These are phyloP conservation scores for Anisodus acutangulus DNA, from an alignment of 257 asterid species.

Conservation along the genomic window DNA sequence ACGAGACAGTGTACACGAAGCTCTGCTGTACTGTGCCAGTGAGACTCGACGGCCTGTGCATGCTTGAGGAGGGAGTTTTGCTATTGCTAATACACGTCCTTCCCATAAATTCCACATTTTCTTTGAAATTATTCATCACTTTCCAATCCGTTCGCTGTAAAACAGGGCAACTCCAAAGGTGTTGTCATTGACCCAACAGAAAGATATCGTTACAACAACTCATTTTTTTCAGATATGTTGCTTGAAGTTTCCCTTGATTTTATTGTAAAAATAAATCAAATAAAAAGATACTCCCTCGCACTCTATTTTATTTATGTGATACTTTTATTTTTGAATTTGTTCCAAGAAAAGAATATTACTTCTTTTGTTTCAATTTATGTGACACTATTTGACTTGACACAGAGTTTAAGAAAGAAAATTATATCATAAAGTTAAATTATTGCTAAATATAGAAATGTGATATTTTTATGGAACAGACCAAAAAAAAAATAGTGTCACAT, in stretches of 20 bases:
- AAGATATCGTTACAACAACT: too few relatives aligned
- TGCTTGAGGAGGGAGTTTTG: neutral
- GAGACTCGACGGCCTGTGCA: neutral
- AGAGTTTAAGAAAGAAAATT: too few relatives aligned
- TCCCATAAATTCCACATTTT: neutral
- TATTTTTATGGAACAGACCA: too few relatives aligned
- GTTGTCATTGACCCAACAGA: too few relatives aligned
- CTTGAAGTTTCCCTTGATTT: neutral
- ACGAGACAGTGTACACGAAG: too few relatives aligned
- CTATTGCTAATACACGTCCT: neutral
- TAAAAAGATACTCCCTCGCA: neutral
- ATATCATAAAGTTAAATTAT: too few relatives aligned
- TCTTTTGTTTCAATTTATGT: too few relatives aligned
- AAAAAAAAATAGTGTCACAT: too few relatives aligned
- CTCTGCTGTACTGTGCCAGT: neutral
- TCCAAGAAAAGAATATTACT: neutral
- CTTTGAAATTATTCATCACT: neutral
- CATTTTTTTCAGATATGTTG: too few relatives aligned
- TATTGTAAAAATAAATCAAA: neutral
- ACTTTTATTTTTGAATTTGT: neutral
- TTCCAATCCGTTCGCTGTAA: neutral
- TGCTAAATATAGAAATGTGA: too few relatives aligned
- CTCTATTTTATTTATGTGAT: neutral
- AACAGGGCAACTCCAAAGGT: neutral
- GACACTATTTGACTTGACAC: too few relatives aligned